Evolutionary conservation across 805 yeast species (phyloP), one percentile per base, ranked within the genome.

Genomic region (Metschnikowia dekortorum): DNA sequence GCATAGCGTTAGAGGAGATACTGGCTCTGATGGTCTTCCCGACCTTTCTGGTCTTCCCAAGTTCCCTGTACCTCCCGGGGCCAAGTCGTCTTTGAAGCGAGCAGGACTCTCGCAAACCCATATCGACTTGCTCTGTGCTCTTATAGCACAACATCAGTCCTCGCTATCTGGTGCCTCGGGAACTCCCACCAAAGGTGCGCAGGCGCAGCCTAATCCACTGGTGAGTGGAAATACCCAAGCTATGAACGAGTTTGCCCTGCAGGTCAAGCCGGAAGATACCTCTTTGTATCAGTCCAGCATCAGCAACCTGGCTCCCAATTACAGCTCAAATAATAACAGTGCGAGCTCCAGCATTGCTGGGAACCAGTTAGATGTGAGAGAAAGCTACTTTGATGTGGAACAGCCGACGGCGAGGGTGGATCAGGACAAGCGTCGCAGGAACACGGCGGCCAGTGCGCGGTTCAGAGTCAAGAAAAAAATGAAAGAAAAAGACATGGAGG

Each of bases 51-150:
- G 68, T 39, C 60, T 83, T 32, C 89, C 90, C 13, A 78, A 79
- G 55, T 81, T 83, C 13, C 78, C 79, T 0, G 88, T 87, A 4
- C 94, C 94, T 1, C 82, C 82, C 6, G 89, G 89, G 9, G 92
- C 91, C 2, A 79, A 81, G 54, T 67, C 74, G 18, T 79, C 89
- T 1, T 64, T 87, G 41, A 76, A 76, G 6, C 78, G 81, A 6
- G 89, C 84, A 2, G 94, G 94, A 0, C 73, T 87, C 39, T 72
- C 82, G 2, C 80, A 76, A 50, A 82, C 81, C 35, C 94, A 87
- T 62, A 85, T 87, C 11, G 88, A 84, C 59, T 82, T 89, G 2
- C 69, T 87, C 33, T 83, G 88, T 6, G 88, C 88, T 0, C 71
- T 86, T 46, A 80, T 86, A 32, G 91, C 90, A 0, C 87, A 83